These are phyloP conservation scores for Hippophae tibetana DNA, from an alignment of 306 rosid genomes.

Conservation along the genomic window DNA sequence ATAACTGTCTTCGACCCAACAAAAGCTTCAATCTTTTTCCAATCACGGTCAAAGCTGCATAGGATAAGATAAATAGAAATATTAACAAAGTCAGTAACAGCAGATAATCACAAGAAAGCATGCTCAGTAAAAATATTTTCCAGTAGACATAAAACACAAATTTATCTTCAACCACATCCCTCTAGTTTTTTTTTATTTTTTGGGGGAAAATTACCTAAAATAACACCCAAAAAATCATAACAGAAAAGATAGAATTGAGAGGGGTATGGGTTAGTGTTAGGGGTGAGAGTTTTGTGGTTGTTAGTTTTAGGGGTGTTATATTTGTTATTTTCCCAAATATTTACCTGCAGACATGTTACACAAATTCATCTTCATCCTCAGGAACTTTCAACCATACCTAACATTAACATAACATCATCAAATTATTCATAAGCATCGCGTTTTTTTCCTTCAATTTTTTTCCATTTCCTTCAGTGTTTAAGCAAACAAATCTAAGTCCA, in stretches of 20 bases:
- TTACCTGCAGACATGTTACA: too few species aligned
- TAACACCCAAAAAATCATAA: background rate
- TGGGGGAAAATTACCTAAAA: background rate
- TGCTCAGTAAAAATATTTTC: background rate
- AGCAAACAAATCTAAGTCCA: background rate
- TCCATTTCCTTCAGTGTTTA: background rate
- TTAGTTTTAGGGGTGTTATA: too few species aligned
- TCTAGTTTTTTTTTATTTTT: too few species aligned
- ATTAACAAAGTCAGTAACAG: background rate
- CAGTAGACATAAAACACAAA: too few species aligned
- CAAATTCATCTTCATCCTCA: background rate
- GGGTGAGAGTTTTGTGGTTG: too few species aligned
- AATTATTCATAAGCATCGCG: background rate
- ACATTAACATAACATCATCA: background rate
- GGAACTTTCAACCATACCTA: background rate
- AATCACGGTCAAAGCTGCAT: constrained; percentile 90
- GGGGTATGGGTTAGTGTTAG: too few species aligned
- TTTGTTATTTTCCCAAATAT: too few species aligned
- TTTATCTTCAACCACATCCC: too few species aligned
- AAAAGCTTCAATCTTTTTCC: constrained; percentile 99
- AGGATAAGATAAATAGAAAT: constrained; percentile 11
- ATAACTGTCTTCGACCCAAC: constrained; percentile 90
- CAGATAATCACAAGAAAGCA: background rate
- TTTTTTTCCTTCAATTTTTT: background rate
- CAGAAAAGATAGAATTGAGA: too few species aligned